These are phyloP conservation scores for Dactylonectria macrodidyma DNA, from an alignment of 2,329 filamentous ascomycete species.

Conservation along the genomic window DNA sequence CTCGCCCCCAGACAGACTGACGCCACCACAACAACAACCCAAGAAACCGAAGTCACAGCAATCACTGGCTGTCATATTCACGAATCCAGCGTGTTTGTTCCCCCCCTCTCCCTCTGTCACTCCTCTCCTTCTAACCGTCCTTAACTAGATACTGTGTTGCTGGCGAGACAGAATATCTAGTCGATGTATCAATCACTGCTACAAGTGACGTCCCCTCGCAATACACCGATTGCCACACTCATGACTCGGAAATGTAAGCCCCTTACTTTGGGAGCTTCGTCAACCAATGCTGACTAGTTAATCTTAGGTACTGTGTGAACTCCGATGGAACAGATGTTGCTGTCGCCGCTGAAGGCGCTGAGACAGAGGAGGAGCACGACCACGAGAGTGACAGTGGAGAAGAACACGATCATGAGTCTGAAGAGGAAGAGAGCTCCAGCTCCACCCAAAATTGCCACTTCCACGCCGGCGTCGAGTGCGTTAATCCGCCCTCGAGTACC, in stretches of 20 bases:
- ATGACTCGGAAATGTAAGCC: constrained; percentile 70
- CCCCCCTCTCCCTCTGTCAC: background rate
- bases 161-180: constrained; percentile 59
- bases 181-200: constrained; percentile 65
- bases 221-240: constrained; percentile 76
- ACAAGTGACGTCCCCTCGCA: constrained; percentile 70
- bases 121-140: background rate
- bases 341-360: constrained; percentile 59
- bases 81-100: constrained; percentile 55
- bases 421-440: constrained; percentile 38
- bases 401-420: constrained; percentile 30
- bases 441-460: constrained; percentile 74
- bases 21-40: constrained; percentile 45
- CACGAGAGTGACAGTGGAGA: constrained; percentile 31
- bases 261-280: background rate
- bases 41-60: constrained; percentile 51
- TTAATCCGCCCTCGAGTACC: background rate
- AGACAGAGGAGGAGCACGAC: constrained; percentile 40
- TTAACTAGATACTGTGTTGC: constrained; percentile 60
- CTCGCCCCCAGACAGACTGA: constrained; percentile 52
- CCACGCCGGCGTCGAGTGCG: constrained; percentile 82
- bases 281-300: constrained; percentile 17
- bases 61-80: constrained; percentile 61
- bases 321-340: constrained; percentile 73
- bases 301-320: constrained; percentile 72